Evolutionary conservation across 768 basidiomycete species (phyloP), one percentile per base, ranked within the genome.

Genomic region (Saitozyma podzolica): DNA sequence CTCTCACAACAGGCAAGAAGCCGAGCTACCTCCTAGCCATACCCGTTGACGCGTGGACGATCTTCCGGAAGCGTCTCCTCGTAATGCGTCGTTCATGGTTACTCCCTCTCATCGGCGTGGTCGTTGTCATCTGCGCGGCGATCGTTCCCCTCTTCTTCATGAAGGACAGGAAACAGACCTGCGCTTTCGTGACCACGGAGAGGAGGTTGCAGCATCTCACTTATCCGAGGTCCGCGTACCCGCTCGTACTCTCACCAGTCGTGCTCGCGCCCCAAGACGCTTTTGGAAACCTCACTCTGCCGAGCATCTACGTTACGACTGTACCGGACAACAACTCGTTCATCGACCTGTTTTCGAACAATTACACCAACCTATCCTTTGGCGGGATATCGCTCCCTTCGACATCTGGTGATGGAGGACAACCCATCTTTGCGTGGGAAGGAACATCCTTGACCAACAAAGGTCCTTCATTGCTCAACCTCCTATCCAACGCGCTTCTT

Each of bases 121-220:
- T 84, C 5, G 68, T 82, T n/a, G 80, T 79, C n/a, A 81, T 89
- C 47, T 84, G 84, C 8, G 90, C 86, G 7, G 81, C 87, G 0
- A 86, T 86, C 48, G 83, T 90, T 55, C 89, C 90, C 0, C 78
- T 90, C 9, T 80, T 87, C 59, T 89, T 87, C 81, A 82, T 90
- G 65, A 77, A 74, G 0, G 82, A 82, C 41, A 83, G 84, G 42
- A 65, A 82, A 2, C 81, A 84, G 61, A 84, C 84, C 0, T 91
- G 89, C 71, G 58, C 56, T 3, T 42, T 63, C 0, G 49, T 60
- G 11, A 49, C 47, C 7, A 17, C 43, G 5, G 54, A 63, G 8
- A 50, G 52, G 40, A n/a, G 54, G 43, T 39, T 63, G 8, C 59
- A 57, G 20, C 53, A 55, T 17, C 50, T 69, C 14, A 66, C 64